Conservation (phyloP, 371 early-diverging fungal species). For the Syncephalastrum racemosum region DNA sequence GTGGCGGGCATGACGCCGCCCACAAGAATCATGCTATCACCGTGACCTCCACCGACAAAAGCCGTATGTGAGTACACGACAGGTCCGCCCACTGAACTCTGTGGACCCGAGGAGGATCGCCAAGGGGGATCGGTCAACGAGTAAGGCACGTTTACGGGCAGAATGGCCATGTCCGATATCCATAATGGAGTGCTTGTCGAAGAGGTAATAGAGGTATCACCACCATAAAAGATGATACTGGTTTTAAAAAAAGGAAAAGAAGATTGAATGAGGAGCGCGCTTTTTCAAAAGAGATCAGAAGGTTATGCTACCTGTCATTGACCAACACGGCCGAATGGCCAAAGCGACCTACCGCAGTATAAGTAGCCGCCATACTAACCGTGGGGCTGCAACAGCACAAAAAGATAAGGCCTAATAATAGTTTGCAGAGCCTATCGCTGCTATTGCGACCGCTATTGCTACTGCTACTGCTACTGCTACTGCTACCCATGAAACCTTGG, state of each 20-base stretch:
- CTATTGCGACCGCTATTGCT: not conserved
- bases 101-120: constrained; percentile 41
- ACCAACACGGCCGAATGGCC: constrained; percentile 28
- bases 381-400: not conserved
- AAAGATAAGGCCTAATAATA: not conserved
- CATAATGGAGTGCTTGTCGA: constrained; percentile 25
- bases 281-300: not conserved
- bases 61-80: constrained; percentile 39
- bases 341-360: constrained; percentile 26
- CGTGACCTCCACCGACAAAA: constrained; percentile 27
- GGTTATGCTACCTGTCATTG: constrained; percentile 20
- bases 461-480: not conserved
- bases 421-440: not conserved
- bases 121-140: constrained; percentile 37
- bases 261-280: not conserved
- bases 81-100: constrained; percentile 38
- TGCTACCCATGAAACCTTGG: not conserved
- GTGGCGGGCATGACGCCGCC: constrained; percentile 35
- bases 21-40: constrained; percentile 36
- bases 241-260: not conserved
- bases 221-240: constrained; percentile 47
- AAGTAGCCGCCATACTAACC: constrained; percentile 5
- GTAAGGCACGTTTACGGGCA: constrained; percentile 29
- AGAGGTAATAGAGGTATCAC: constrained; percentile 35
- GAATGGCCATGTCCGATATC: constrained; percentile 40